A percentile compares a stretch with the other conserved stretches of the same genome.
These are phyloP conservation scores for Sporothrix dimorphospora DNA, from an alignment of 2,329 filamentous ascomycete species.

Conservation along the genomic window DNA sequence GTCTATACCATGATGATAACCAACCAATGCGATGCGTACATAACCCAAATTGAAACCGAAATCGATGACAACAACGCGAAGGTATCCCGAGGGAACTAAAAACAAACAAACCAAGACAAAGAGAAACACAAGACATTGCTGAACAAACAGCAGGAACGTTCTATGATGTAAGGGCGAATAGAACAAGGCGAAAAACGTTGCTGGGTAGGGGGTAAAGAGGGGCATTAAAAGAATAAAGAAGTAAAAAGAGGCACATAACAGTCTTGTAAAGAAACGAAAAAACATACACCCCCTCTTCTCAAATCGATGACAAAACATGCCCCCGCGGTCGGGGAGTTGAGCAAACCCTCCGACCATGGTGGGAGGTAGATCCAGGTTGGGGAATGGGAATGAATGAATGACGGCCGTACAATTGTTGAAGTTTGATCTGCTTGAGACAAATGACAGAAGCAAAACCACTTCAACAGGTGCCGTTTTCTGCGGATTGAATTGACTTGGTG, in stretches of 20 bases:
- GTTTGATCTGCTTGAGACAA: not conserved
- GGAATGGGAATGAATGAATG: not conserved
- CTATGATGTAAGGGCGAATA: not conserved
- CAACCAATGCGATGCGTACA: conserved; percentile 18
- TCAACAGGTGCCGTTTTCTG: not conserved
- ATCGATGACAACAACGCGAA: not conserved
- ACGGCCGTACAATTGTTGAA: not conserved
- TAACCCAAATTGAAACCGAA: not conserved
- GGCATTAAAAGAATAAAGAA: not conserved
- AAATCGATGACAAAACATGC: conserved; percentile 1
- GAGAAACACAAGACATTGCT: not conserved
- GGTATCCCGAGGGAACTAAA: not conserved
- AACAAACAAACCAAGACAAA: not conserved
- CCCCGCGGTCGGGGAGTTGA: not conserved
- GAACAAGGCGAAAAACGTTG: not conserved
- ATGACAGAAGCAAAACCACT: not conserved
- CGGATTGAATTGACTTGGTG: not conserved
- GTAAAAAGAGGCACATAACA: not conserved
- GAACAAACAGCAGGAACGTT: not conserved
- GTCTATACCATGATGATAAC: conserved; percentile 21
- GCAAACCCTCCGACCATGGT: not conserved
- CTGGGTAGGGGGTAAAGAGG: not conserved
- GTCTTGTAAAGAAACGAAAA: not conserved
- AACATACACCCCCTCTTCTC: not conserved
- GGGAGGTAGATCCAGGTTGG: not conserved